Base-by-base conservation (phyloP, 371 early-diverging fungal species). In the Mortierella sp. region DNA sequence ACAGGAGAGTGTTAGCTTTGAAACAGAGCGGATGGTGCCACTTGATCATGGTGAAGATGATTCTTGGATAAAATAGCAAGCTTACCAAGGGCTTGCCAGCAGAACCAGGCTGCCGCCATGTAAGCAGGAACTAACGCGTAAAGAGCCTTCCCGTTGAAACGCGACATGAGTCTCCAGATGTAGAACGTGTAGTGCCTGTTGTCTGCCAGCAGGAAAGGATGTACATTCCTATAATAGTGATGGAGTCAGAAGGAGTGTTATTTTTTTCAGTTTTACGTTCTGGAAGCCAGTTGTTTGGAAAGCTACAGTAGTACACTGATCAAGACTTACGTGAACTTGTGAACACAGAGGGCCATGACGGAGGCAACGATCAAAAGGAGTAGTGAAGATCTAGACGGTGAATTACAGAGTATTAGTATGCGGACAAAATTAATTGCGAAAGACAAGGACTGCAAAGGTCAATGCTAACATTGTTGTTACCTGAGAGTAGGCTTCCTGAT, bases 111-210 rank as follows among this genome's bases (percentile, higher is more conserved):
- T 21, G 93, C 85, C 4, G 91, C 42, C 19, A 93, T 72, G 83
- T 98, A 98, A 0, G 76, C 82, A 0, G 97, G 97, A 0, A 95
- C 83, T 5, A 94, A 82, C 1, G 90, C 74, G 81, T 96, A 97
- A 31, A 93, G 90, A 2, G 90, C 79, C 3, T 75, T 70, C 79
- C 89, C 80, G 77, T 95, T 92, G 16, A 91, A 82, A 0, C 92
- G 91, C 75, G 93, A 96, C 0, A 97, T 73, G 55, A 94, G 90
- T 80, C 93, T 95, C 98, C 98, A 98, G 31, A 99, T 75, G 85
- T 99, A 99, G 86, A 99, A 99, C 16, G 96, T 94, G 73, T 95
- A 97, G 90, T 99, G 99, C 52, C 99, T 92, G 85, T 99, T 99
- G 83, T 99, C 99, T 79, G 96, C 95, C 52, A 98, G 91, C 70